Evolutionary conservation across 2,329 filamentous ascomycete genomes (phyloP), one percentile per base, ranked within the genome.

Genomic region (Aspergillus puulaauensis): DNA sequence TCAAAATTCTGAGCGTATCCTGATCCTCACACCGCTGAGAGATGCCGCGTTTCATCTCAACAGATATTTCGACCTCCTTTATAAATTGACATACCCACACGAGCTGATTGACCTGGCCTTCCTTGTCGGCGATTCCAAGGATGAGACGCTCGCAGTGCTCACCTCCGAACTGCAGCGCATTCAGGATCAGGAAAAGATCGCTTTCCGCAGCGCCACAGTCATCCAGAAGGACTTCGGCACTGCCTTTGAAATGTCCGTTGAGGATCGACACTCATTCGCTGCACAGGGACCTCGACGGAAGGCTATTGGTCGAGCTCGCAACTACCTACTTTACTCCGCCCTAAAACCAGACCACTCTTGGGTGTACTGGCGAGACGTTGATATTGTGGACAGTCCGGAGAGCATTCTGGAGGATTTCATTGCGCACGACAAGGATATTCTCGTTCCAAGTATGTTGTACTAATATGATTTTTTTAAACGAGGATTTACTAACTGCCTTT

Each of bases 341-440:
- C 73, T 99, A 68, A 96, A 96, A 79, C 87, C 92, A 0, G 92
- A 98, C 61, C 95, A 99, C 73, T 93, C 92, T 8, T 99, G 95
- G 95, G 93, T 98, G 8, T 98, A 97, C 75, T 99, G 95, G 95
- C 86, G 95, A 59, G 95, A 99, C 73, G 93, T 96, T 50, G 95
- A 99, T 75, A 97, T 99, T 67, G 87, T 90, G 47, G 93, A 99
- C 71, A 96, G 90, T 73, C 91, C 93, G 2, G 83, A 84, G 62
- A 88, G 85, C 70, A 96, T 99, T 60, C 81, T 99, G 35, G 93
- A 99, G 78, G 95, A 99, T 70, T 96, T 99, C 66, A 90, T 96
- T 68, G 90, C 91, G 19, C 95, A 98, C 70, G 90, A 99, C 74
- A 87, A 88, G 70, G 95, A 99, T 74, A 85, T 99, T 58, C 79